These are phyloP conservation scores for Phoma sp. DNA, from an alignment of 2,329 filamentous ascomycete species.

Conservation along the genomic window DNA sequence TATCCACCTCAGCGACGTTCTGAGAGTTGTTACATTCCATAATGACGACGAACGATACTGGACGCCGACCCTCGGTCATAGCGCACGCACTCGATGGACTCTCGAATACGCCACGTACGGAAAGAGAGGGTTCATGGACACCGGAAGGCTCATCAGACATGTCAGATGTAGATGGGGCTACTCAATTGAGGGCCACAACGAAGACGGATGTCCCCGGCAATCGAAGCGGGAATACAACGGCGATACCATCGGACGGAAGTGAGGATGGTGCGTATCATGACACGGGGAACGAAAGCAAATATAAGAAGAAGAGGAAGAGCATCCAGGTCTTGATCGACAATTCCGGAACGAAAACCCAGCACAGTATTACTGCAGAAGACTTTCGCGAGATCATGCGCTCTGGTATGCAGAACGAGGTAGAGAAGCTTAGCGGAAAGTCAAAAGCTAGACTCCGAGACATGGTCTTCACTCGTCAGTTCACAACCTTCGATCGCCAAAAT, in stretches of 20 bases:
- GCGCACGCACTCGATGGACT: slow-evolving; percentile 40
- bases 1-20: background rate
- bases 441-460: slow-evolving; percentile 61
- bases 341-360: slow-evolving; percentile 55
- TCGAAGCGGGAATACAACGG: slow-evolving; percentile 35
- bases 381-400: slow-evolving; percentile 56
- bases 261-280: slow-evolving; percentile 19
- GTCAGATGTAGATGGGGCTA: slow-evolving; percentile 53
- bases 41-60: slow-evolving; percentile 16
- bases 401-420: slow-evolving; percentile 53
- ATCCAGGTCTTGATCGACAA: slow-evolving; percentile 58
- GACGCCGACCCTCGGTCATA: slow-evolving; percentile 28
- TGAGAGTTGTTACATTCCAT: background rate
- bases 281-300: slow-evolving; percentile 7
- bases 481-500: slow-evolving; percentile 78
- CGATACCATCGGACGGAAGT: slow-evolving; percentile 35
- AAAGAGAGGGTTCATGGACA: slow-evolving; percentile 38
- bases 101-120: slow-evolving; percentile 23
- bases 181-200: slow-evolving; percentile 47
- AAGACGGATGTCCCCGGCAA: slow-evolving; percentile 48
- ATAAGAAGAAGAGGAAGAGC: slow-evolving; percentile 47
- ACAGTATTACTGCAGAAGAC: slow-evolving; percentile 60
- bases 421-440: slow-evolving; percentile 41
- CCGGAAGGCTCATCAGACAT: slow-evolving; percentile 32
- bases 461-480: slow-evolving; percentile 76